Base-by-base conservation (phyloP, 352 stramenopile genomes). In the Pythium myriotylum region DNA sequence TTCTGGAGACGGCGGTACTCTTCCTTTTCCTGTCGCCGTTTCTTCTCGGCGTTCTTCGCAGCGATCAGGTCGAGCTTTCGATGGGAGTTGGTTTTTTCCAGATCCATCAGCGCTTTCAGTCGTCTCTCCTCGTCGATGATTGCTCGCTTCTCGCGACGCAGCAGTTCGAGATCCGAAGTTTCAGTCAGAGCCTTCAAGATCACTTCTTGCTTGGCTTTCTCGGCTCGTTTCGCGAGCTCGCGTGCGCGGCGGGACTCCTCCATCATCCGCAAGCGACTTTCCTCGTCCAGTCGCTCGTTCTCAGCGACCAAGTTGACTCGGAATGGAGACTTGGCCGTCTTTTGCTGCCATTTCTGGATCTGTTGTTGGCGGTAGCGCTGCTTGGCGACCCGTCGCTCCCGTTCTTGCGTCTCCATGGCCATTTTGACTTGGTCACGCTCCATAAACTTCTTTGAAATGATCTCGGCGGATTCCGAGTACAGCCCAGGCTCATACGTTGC, bases 71-170 rank as follows among this genome's bases (percentile, higher is more conserved):
- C 93, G 48, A 90, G 76, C 69, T 98, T 98, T 10, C 89, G 77
- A 57, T 97, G 91, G 1, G 83, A 89, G 37, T 96, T 97, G 49
- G 87, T 96, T 72, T 98, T 98, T 55, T 98, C 93, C 0, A 98
- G 79, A 60, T 97, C 91, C 51, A 98, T 69, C 2, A 98, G 72
- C 26, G 94, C 93, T 62, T 97, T 97, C 33, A 98, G 62, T 2
- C 94, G 86, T 53, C 92, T 91, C 72, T 98, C 94, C 68, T 98
- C 94, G 54, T 97, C 87, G 32, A 98, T 90, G 59, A 98, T 98
- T 4, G 92, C 91, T 20, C 92, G 82, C 81, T 98, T 98, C 65
- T 98, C 94, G 37, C 85, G 81, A 1, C 94, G 86, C 39, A 98
- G 67, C 24, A 92, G 69, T 50, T 98, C 94, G 7, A 98, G 68